Percentiles rank a stretch among this genome's conserved stretches.
These are phyloP conservation scores for Suhomyces atakaporum DNA, from an alignment of 1,139 yeast genomes.

Conservation along the genomic window DNA sequence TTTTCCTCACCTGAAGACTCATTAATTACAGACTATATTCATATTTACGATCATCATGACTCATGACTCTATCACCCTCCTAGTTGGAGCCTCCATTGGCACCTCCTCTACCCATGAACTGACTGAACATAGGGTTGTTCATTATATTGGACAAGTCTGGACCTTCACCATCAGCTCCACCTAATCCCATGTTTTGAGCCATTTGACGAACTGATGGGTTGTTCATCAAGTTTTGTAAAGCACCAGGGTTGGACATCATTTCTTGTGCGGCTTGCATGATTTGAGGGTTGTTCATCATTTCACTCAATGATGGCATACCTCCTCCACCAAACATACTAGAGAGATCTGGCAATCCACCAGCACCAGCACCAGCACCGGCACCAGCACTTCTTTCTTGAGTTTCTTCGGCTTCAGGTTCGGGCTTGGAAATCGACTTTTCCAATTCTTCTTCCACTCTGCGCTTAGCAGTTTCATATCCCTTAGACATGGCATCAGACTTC, in stretches of 20 bases:
- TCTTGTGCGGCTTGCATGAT: constrained; percentile 91
- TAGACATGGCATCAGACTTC: constrained; percentile 87
- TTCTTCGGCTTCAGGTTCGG: constrained; percentile 27
- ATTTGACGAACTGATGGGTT: constrained; percentile 78
- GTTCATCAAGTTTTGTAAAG: constrained; percentile 73
- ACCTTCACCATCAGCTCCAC: constrained; percentile 48
- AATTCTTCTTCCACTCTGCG: constrained; percentile 76
- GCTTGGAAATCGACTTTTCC: constrained; percentile 44
- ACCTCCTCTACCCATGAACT: constrained; percentile 41
- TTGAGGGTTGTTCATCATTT: constrained; percentile 85
- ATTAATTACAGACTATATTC: too few relatives aligned
- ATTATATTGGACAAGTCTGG: constrained; percentile 69
- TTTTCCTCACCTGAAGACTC: too few relatives aligned
- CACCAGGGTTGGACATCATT: constrained; percentile 88
- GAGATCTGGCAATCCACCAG: constrained; percentile 75
- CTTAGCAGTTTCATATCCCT: constrained; percentile 92
- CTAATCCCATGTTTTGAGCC: constrained; percentile 70
- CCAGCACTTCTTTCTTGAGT: constrained; percentile 32
- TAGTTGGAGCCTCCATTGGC: constrained; percentile 8
- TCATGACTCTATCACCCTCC: not conserved
- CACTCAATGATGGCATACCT: constrained; percentile 56
- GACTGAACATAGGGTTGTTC: constrained; percentile 78
- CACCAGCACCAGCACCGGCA: constrained; percentile 49
- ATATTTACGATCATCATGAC: not conserved
- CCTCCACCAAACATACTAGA: constrained; percentile 63